phyloP scores from a whole-genome alignment of 1,284 basidiomycete genomes.

The Schizophyllum commune region DNA sequence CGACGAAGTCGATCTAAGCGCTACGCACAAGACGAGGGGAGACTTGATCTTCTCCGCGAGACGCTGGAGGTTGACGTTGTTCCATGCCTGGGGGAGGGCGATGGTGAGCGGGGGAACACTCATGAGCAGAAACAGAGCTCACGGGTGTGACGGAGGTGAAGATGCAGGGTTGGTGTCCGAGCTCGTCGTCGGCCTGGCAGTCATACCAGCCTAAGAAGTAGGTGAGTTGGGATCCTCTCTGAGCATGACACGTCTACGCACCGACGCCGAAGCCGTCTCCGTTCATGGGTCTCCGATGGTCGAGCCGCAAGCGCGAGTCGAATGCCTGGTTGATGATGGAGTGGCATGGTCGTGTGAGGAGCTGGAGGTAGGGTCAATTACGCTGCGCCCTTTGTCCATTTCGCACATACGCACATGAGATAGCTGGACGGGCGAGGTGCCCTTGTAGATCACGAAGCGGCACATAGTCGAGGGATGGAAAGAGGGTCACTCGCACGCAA shows the following conservation, averaged over 20 bases:
- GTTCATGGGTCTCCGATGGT: conserved; percentile 78
- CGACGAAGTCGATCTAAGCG: too few relatives aligned
- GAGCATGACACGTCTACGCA: conserved; percentile 31
- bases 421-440: conserved; percentile 80
- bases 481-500: neutral
- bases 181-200: conserved; percentile 68
- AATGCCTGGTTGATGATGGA: conserved; percentile 96
- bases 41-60: conserved; percentile 94
- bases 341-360: conserved; percentile 88
- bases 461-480: conserved; percentile 46
- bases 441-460: conserved; percentile 88
- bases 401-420: conserved; percentile 54
- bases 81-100: conserved; percentile 72
- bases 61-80: conserved; percentile 83
- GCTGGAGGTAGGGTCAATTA: conserved; percentile 27
- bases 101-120: neutral
- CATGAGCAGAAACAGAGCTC: conserved; percentile 15
- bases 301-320: conserved; percentile 81
- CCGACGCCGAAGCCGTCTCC: conserved; percentile 98
- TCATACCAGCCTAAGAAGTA: conserved; percentile 72
- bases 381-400: conserved; percentile 11
- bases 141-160: conserved; percentile 96
- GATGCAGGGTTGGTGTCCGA: conserved; percentile 85
- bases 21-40: conserved; percentile 80
- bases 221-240: neutral